Percentiles rank a stretch among this genome's conserved stretches.
Evolutionary conservation across 2,329 filamentous ascomycete genomes (phyloP).

Genomic region (Exophiala sp.): DNA sequence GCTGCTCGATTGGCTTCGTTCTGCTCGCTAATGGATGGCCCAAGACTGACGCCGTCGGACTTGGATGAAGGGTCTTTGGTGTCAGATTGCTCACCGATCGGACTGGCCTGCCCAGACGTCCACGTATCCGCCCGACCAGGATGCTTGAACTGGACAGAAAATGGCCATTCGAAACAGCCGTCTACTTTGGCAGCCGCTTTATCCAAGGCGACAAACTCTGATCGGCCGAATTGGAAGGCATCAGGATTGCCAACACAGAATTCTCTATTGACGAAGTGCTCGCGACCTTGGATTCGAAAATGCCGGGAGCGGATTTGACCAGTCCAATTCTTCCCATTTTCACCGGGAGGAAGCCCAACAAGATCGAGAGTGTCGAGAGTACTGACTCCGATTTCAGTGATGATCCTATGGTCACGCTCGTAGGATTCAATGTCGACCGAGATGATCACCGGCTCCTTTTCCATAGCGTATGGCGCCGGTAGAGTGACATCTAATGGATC

Average conservation of each 20-base stretch:
- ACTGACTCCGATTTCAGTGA: slow-evolving; percentile 84
- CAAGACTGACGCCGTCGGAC: slow-evolving; percentile 11
- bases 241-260: slow-evolving; percentile 70
- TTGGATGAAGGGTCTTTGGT: neutral
- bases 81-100: neutral
- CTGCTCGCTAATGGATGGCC: slow-evolving; percentile 15
- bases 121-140: slow-evolving; percentile 14
- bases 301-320: slow-evolving; percentile 63
- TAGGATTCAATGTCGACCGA: slow-evolving; percentile 78
- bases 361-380: slow-evolving; percentile 67
- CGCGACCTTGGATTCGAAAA: slow-evolving; percentile 66
- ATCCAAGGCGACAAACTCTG: slow-evolving; percentile 48
- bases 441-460: slow-evolving; percentile 62
- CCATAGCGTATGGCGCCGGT: slow-evolving; percentile 44
- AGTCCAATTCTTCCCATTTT: slow-evolving; percentile 61
- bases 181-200: slow-evolving; percentile 46
- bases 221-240: slow-evolving; percentile 64
- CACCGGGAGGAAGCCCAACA: slow-evolving; percentile 52
- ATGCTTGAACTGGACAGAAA: slow-evolving; percentile 36
- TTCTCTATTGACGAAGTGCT: slow-evolving; percentile 57
- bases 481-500: slow-evolving; percentile 42
- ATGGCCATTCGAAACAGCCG: slow-evolving; percentile 53
- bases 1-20: slow-evolving; percentile 15
- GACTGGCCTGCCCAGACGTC: slow-evolving; percentile 1
- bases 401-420: slow-evolving; percentile 57